phyloP scores from a whole-genome alignment of 1,284 basidiomycete genomes.

The Takashimella koratensis region DNA sequence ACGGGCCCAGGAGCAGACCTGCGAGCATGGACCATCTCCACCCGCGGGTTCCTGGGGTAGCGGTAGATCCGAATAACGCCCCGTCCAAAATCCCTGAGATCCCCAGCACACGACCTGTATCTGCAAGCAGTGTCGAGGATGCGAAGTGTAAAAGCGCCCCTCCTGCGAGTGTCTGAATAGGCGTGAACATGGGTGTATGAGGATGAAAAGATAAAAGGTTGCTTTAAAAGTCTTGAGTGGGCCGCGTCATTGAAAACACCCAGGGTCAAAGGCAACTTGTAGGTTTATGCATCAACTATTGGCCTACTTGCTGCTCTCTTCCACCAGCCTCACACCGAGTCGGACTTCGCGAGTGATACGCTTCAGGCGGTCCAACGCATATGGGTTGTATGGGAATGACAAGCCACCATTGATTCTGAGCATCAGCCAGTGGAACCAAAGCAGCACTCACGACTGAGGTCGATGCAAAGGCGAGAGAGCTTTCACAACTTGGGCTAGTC shows the following conservation, averaged over 20 bases:
- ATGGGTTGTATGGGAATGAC: not conserved
- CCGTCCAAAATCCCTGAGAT: constrained; percentile 63
- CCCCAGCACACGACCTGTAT: constrained; percentile 62
- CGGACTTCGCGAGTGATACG: not conserved
- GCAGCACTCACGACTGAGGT: not conserved
- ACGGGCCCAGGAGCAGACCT: constrained; percentile 39
- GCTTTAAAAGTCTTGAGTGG: too few relatives aligned
- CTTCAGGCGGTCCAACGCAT: not conserved
- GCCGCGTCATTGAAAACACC: too few relatives aligned
- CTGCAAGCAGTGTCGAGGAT: constrained; percentile 56
- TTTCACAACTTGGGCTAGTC: not conserved
- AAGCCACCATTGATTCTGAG: not conserved
- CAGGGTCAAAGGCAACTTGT: too few relatives aligned
- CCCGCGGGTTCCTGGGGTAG: constrained; percentile 17
- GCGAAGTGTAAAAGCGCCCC: constrained; percentile 59
- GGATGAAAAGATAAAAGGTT: too few relatives aligned
- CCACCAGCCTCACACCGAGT: too few relatives aligned
- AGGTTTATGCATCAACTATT: too few relatives aligned
- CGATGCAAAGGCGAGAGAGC: not conserved
- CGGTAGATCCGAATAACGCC: constrained; percentile 54
- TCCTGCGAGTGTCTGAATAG: constrained; percentile 61
- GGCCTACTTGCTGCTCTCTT: too few relatives aligned
- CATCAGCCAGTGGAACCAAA: not conserved
- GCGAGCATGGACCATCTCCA: constrained; percentile 37
- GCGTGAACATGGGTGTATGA: constrained; percentile 53